Evolutionary conservation across 768 basidiomycete species (phyloP).

Genomic region (Tulasnella sp.): DNA sequence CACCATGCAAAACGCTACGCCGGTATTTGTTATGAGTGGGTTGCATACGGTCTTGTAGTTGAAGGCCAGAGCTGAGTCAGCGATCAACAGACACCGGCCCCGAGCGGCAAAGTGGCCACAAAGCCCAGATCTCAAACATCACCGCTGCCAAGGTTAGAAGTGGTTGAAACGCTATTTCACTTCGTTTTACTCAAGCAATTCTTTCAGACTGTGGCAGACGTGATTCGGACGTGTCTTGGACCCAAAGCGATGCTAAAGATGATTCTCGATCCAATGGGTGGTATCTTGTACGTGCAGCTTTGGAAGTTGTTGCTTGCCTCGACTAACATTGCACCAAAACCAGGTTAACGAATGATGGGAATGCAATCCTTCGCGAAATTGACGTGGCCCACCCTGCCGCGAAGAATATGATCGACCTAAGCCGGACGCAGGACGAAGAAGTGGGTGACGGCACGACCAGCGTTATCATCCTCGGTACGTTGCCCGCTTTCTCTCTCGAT

Average conservation of each 20-base stretch:
- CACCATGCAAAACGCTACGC: slow-evolving; percentile 36
- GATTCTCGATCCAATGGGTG: slow-evolving; percentile 99
- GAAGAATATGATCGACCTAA: slow-evolving; percentile 99
- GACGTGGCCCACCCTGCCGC: slow-evolving; percentile 98
- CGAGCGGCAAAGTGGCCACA: slow-evolving; percentile 86
- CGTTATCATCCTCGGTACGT: slow-evolving; percentile 89
- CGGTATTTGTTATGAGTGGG: slow-evolving; percentile 79
- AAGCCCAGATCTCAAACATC: slow-evolving; percentile 95
- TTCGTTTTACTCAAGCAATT: not conserved
- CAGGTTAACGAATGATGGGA: slow-evolving; percentile 97
- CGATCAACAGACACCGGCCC: slow-evolving; percentile 70
- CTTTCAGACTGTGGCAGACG: slow-evolving; percentile 86
- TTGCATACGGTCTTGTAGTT: not conserved
- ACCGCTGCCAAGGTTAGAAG: slow-evolving; percentile 81
- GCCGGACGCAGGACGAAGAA: slow-evolving; percentile 96
- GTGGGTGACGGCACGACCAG: slow-evolving; percentile 98
- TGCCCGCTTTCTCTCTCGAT: not conserved
- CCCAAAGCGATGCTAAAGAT: slow-evolving; percentile 99
- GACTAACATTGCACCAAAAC: too few relatives aligned
- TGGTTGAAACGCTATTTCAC: not conserved
- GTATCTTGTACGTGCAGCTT: slow-evolving; percentile 62
- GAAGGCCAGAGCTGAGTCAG: slow-evolving; percentile 3
- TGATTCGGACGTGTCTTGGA: slow-evolving; percentile 93
- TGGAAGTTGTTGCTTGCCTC: too few relatives aligned
- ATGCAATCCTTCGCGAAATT: slow-evolving; percentile 95